A percentile compares a stretch with the other conserved stretches of the same genome.
phyloP scores from a whole-genome alignment of 441 rosid species.

The Breynia disticha region DNA sequence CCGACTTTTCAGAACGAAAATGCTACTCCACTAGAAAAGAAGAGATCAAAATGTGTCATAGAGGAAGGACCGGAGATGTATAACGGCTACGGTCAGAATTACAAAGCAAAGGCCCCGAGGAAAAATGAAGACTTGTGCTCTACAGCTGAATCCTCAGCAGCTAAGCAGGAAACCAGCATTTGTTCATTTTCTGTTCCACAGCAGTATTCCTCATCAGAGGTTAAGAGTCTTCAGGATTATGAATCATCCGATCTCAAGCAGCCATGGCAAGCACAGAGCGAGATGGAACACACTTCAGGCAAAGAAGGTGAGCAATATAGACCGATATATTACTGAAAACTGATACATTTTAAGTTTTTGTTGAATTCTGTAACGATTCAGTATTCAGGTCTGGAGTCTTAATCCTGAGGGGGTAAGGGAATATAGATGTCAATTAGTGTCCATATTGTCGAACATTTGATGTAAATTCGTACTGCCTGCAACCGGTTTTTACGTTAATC shows the following conservation, averaged over 20 bases:
- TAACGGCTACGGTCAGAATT: slow-evolving; percentile 15
- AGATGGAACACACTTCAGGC: slow-evolving; percentile 26
- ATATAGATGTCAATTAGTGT: no score
- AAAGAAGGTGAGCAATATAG: slow-evolving; percentile 31
- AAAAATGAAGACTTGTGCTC: slow-evolving; percentile 46
- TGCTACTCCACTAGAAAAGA: slow-evolving; percentile 27
- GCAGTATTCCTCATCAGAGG: slow-evolving; percentile 36
- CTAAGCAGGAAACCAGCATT: slow-evolving; percentile 29
- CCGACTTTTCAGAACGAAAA: slow-evolving; percentile 35
- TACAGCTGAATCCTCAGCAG: slow-evolving; percentile 61
- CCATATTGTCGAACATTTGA: no score
- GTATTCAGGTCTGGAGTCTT: no score
- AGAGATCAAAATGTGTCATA: slow-evolving; percentile 32
- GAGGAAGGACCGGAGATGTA: slow-evolving; percentile 22
- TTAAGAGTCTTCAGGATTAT: slow-evolving; percentile 32
- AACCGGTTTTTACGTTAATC: no score
- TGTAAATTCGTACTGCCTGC: no score
- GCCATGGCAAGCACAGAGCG: slow-evolving; percentile 28
- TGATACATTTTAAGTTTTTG: no score
- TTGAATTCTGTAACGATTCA: no score
- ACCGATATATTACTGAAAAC: no score
- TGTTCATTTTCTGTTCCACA: slow-evolving; percentile 54
- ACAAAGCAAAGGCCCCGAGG: slow-evolving; percentile 25
- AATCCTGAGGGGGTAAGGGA: no score
- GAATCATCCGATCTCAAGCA: slow-evolving; percentile 33